phyloP scores from a whole-genome alignment of 1,284 basidiomycete species.

The Exobasidium cylindrosporum region DNA sequence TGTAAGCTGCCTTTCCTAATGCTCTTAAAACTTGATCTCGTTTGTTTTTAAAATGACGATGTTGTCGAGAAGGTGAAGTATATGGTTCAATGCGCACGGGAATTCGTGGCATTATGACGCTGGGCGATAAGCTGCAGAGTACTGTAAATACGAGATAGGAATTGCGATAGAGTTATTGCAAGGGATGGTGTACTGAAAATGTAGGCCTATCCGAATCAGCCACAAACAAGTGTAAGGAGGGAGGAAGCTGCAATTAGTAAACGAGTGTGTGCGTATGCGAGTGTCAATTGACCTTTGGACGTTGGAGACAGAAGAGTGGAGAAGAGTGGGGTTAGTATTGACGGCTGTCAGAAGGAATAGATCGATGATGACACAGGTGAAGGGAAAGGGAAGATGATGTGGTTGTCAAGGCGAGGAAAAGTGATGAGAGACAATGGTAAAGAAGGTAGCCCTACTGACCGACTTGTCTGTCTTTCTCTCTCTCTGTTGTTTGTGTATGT shows the following conservation, averaged over 20 bases:
- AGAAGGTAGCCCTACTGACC: too few relatives aligned
- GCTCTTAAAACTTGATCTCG: constrained; percentile 60
- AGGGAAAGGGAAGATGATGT: background rate
- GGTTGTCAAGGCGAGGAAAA: background rate
- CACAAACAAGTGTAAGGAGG: background rate
- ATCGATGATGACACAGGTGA: background rate
- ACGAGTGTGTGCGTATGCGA: background rate
- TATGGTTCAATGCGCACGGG: constrained; percentile 61
- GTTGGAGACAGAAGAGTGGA: background rate
- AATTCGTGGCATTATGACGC: constrained; percentile 61
- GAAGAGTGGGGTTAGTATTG: background rate
- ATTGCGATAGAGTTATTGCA: too few relatives aligned
- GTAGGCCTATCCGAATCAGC: too few relatives aligned
- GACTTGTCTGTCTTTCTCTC: too few relatives aligned
- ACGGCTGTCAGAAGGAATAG: background rate
- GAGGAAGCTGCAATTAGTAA: background rate
- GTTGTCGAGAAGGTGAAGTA: constrained; percentile 59
- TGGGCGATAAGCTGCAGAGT: too few relatives aligned
- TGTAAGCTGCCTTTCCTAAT: constrained; percentile 57
- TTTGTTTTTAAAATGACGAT: constrained; percentile 61
- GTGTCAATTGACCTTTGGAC: background rate
- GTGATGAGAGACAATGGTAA: background rate
- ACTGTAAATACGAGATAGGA: too few relatives aligned
- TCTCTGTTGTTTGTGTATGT: too few relatives aligned
- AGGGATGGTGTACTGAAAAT: too few relatives aligned